Conservation (phyloP, 352 stramenopile species). For the Aphanomyces astaci region DNA sequence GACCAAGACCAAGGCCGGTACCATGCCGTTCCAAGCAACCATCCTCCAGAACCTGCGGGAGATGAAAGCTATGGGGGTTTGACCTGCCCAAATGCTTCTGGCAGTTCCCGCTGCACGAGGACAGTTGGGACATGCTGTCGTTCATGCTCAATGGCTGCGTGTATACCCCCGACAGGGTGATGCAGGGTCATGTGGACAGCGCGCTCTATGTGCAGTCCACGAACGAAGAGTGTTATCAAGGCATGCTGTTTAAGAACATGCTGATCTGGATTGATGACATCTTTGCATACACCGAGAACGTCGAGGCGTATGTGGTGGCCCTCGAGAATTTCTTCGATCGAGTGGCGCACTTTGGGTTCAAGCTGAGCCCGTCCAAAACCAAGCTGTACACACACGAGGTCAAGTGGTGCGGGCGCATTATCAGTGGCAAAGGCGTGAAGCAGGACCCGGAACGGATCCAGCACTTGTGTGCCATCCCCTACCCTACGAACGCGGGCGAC, state of each 20-base stretch:
- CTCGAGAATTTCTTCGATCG: slow-evolving; percentile 21
- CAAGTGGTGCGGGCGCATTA: slow-evolving; percentile 27
- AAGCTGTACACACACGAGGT: slow-evolving; percentile 18
- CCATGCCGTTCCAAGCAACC: too few relatives aligned
- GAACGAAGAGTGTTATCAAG: slow-evolving; percentile 21
- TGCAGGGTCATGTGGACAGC: slow-evolving; percentile 28
- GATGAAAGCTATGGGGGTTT: too few relatives aligned
- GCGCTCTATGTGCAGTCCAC: slow-evolving; percentile 24
- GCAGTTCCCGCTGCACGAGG: too few relatives aligned
- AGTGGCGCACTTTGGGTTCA: neutral
- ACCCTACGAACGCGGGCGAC: too few relatives aligned
- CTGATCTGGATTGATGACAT: slow-evolving; percentile 30
- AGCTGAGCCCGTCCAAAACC: slow-evolving; percentile 25
- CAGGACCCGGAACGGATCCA: too few relatives aligned
- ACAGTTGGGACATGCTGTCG: slow-evolving; percentile 25
- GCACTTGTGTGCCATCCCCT: too few relatives aligned
- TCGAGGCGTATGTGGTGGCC: slow-evolving; percentile 10
- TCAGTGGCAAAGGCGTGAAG: neutral
- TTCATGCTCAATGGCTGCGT: slow-evolving; percentile 28
- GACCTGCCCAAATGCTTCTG: too few relatives aligned
- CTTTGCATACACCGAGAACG: slow-evolving; percentile 15
- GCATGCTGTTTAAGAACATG: slow-evolving; percentile 21
- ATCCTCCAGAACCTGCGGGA: too few relatives aligned
- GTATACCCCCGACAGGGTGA: slow-evolving; percentile 26
- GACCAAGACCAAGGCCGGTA: too few relatives aligned